These are phyloP conservation scores for Colletotrichum horii DNA, from an alignment of 2,329 filamentous ascomycete genomes.

Conservation along the genomic window DNA sequence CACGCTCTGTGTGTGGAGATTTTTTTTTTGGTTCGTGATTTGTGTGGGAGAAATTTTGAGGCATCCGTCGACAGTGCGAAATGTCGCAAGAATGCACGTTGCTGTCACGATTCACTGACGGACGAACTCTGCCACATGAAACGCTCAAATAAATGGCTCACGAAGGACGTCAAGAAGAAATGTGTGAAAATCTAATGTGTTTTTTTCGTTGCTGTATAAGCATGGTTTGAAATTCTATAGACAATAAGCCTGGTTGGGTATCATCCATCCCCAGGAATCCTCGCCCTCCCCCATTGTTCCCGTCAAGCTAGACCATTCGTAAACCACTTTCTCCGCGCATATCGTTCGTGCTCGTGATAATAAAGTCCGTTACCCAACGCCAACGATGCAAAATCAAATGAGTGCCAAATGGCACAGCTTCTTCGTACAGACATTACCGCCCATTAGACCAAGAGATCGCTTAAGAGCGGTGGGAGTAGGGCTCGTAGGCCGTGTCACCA, in stretches of 20 bases:
- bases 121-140: background rate
- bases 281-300: background rate
- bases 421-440: background rate
- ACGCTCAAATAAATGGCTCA: background rate
- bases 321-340: constrained; percentile 1
- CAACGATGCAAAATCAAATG: constrained; percentile 15
- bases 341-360: constrained; percentile 11
- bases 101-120: background rate
- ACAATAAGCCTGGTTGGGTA: constrained; percentile 17
- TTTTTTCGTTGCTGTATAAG: background rate
- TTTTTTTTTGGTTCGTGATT: background rate
- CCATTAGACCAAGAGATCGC: background rate
- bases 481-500: constrained; percentile 66
- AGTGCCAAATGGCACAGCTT: background rate
- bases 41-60: constrained; percentile 7
- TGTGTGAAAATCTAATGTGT: background rate
- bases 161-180: background rate
- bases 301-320: constrained; percentile 9
- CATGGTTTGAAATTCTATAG: constrained; percentile 12
- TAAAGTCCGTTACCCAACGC: constrained; percentile 15
- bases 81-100: background rate
- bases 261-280: constrained; percentile 12
- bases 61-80: constrained; percentile 15
- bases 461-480: constrained; percentile 64
- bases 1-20: background rate